Base-by-base conservation (phyloP, 768 basidiomycete species). In the Naganishia kalamii region DNA sequence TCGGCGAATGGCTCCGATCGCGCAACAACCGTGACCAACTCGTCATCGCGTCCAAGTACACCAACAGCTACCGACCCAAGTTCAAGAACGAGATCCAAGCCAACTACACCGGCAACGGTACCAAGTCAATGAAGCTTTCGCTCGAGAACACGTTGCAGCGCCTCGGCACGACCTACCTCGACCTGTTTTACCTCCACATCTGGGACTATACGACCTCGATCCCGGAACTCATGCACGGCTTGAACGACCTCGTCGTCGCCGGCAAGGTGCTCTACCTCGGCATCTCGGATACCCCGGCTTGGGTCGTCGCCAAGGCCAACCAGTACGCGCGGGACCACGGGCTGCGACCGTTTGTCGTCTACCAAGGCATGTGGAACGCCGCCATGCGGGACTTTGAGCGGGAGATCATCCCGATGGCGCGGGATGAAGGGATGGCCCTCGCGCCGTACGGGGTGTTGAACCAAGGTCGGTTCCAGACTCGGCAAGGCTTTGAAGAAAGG, bases 1-100 rank as follows among this genome's bases (percentile, higher is more conserved):
- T 84, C 32, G 84, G 83, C 3, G 81, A 83, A 68, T 84, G 83
- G 83, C 79, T 80, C 57, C 77, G 80, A 54, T 67, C 72, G 60
- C 72, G 80, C n/a, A 76, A 77, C 0, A 81, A 80, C 63, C 75
- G 82, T 21, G 79, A 83, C 66, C 80, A 82, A 47, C 75, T 83
- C 2, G 79, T 82, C 59, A 74, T 83, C 27, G 82, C 82, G 0
- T 81, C 81, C 60, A 62, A 62, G 46, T 62, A 27, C 60, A 32
- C 23, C n/a, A n/a, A n/a, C n/a, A n/a, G n/a, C n/a, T n/a, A n/a
- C n/a, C n/a, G n/a, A n/a, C n/a, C n/a, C n/a, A n/a, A n/a, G n/a
- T n/a, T 41, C 25, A 68, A 68, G 57, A 68, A 68, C 46, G 63
- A 43, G 21, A 19, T 47, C 15, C 70, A 73, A n/a, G n/a, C n/a